A percentile compares a stretch with the other conserved stretches of the same genome.
Evolutionary conservation across 139 green algal species (phyloP).

Genomic region (Parachlorella kessleri): DNA sequence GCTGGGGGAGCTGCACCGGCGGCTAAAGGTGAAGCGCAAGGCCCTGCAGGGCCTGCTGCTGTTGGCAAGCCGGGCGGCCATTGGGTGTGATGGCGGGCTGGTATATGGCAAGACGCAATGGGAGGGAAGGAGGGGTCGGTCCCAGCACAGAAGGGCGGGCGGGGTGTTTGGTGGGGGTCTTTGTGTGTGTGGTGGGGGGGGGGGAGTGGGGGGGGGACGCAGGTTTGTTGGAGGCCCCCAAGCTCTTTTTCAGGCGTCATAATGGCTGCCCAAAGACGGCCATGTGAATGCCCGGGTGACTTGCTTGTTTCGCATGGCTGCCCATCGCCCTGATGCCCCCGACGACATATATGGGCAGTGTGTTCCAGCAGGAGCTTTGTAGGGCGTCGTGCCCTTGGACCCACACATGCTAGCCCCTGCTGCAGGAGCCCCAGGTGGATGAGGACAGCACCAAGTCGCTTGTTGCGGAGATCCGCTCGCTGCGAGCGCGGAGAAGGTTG

Average conservation of each 20-base stretch:
- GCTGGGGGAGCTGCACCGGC: conserved; percentile 37
- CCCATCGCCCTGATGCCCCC: too few relatives aligned
- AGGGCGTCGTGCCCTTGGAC: neutral
- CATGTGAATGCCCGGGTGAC: neutral
- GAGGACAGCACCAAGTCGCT: conserved; percentile 27
- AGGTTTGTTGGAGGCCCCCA: too few relatives aligned
- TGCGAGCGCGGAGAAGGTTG: conserved; percentile 54
- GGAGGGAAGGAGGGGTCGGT: neutral
- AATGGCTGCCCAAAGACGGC: neutral
- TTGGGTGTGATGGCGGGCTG: neutral
- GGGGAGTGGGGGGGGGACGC: too few relatives aligned
- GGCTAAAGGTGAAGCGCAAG: conserved; percentile 30
- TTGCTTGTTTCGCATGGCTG: too few relatives aligned
- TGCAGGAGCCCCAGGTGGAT: neutral
- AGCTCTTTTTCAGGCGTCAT: neutral
- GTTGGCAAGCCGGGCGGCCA: too few relatives aligned
- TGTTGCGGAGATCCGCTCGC: conserved; percentile 36
- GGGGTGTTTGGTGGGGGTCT: neutral
- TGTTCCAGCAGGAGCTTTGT: neutral
- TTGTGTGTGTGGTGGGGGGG: neutral
- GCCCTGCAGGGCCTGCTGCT: too few relatives aligned
- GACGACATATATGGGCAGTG: neutral
- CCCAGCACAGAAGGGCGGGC: neutral
- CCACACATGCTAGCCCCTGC: conserved; percentile 8
- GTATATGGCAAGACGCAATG: neutral